Conservation (phyloP, 2,329 filamentous ascomycete species). For the Coniochaeta sp. region DNA sequence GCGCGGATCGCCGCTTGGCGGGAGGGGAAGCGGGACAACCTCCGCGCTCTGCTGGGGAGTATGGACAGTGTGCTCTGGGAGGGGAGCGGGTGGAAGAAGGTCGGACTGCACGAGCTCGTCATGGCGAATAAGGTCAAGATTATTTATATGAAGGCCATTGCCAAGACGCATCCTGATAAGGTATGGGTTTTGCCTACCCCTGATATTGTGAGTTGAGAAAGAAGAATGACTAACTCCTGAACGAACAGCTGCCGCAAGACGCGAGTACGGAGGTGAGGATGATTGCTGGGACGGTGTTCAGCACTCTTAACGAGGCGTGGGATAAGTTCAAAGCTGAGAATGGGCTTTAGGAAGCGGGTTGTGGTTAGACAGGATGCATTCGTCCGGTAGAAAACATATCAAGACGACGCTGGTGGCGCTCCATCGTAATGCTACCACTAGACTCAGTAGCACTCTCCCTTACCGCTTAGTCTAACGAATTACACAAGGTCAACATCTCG, state of each 20-base stretch:
- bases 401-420: neutral
- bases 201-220: neutral
- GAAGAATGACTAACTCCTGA: constrained; percentile 8
- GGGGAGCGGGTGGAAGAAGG: constrained; percentile 91
- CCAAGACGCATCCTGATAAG: constrained; percentile 98
- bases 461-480: no score
- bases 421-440: no score
- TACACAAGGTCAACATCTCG: neutral
- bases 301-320: constrained; percentile 65
- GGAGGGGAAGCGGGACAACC: constrained; percentile 85
- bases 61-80: constrained; percentile 88
- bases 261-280: constrained; percentile 59
- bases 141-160: constrained; percentile 98
- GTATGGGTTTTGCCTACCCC: constrained; percentile 43
- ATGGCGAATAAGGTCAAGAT: constrained; percentile 95
- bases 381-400: neutral
- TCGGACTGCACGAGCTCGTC: constrained; percentile 87
- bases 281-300: constrained; percentile 60
- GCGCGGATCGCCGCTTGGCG: constrained; percentile 74
- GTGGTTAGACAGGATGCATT: neutral
- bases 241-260: constrained; percentile 52
- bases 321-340: constrained; percentile 68
- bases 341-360: constrained; percentile 37
- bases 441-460: no score
- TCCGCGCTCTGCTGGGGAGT: constrained; percentile 80